phyloP scores from a whole-genome alignment of 331 rosid genomes.

The Malus hybrid region DNA sequence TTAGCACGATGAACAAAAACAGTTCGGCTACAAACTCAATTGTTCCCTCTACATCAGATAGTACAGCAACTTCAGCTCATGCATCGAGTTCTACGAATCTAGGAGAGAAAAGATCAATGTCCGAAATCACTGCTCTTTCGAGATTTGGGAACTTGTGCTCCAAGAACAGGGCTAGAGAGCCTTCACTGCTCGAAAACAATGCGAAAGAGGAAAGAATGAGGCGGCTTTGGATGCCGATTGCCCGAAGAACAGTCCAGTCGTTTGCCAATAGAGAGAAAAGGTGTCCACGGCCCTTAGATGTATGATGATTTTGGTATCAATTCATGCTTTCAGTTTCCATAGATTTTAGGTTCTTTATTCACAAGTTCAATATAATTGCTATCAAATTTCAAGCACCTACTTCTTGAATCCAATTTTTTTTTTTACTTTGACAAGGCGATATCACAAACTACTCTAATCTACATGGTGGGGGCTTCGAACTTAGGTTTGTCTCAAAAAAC shows the following conservation, averaged over 20 bases:
- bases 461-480: too few relatives aligned
- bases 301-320: conserved; percentile 27
- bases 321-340: background rate
- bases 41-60: conserved; percentile 19
- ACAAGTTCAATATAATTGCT: background rate
- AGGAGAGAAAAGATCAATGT: conserved; percentile 66
- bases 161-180: conserved; percentile 26
- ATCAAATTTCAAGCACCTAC: background rate
- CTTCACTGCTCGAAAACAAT: conserved; percentile 35
- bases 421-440: background rate
- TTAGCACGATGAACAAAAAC: conserved; percentile 25
- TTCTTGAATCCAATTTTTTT: background rate
- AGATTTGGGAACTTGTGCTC: conserved; percentile 45
- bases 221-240: conserved; percentile 78
- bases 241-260: conserved; percentile 83
- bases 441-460: too few relatives aligned
- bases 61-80: conserved; percentile 10
- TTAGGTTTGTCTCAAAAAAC: background rate
- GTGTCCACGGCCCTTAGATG: conserved; percentile 35
- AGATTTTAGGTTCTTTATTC: background rate
- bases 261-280: conserved; percentile 79
- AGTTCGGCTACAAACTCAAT: conserved; percentile 21
- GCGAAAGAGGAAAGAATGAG: conserved; percentile 63
- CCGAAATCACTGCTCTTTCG: conserved; percentile 69
- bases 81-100: conserved; percentile 34